A percentile compares a stretch with the other conserved stretches of the same genome.
phyloP scores from a whole-genome alignment of 768 basidiomycete genomes.

The Candolleomyces eurysporus region DNA sequence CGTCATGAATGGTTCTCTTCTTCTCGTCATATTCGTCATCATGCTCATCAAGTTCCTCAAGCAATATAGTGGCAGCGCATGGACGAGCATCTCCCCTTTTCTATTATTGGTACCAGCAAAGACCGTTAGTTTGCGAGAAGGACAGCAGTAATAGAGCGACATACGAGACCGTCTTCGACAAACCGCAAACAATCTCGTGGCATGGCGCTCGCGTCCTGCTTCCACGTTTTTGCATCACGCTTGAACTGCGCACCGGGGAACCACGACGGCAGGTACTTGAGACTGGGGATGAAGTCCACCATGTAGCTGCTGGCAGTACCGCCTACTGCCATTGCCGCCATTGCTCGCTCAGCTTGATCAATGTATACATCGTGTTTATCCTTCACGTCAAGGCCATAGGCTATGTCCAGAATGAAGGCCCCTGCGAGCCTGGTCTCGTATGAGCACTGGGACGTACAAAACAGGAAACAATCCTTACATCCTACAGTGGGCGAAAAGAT shows the following conservation, averaged over 20 bases:
- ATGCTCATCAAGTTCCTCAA: background rate
- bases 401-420: background rate
- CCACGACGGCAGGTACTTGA: constrained; percentile 24
- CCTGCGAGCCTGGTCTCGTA: background rate
- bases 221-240: constrained; percentile 8
- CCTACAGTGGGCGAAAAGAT: background rate
- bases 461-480: background rate
- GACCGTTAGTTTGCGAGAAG: background rate
- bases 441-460: background rate
- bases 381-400: background rate
- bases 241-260: constrained; percentile 21
- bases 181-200: background rate
- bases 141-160: background rate
- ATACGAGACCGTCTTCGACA: constrained; percentile 5
- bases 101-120: background rate
- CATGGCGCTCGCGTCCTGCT: constrained; percentile 16
- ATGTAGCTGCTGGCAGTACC: constrained; percentile 29
- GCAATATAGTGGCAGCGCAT: background rate
- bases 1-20: background rate
- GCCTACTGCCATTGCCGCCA: constrained; percentile 23
- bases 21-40: background rate
- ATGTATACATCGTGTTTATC: constrained; percentile 22
- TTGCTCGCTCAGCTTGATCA: constrained; percentile 23
- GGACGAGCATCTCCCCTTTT: background rate
- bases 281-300: constrained; percentile 26